Conservation (phyloP, 805 yeast genomes). For the Lachancea fermentati region DNA sequence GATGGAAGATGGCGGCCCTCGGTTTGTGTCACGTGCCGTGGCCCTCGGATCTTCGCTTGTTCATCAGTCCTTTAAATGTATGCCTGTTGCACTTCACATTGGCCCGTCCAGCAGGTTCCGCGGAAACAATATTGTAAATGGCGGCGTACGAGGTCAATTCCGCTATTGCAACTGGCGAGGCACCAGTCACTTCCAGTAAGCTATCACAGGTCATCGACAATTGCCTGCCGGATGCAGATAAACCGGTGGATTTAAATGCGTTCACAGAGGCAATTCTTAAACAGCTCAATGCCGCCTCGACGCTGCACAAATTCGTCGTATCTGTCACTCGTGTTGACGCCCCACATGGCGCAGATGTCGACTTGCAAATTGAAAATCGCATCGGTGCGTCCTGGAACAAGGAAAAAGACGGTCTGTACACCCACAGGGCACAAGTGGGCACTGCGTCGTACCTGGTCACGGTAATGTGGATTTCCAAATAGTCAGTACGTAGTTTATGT, state of each 20-base stretch:
- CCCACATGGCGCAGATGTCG: slow-evolving; percentile 8
- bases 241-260: slow-evolving; percentile 14
- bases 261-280: slow-evolving; percentile 33
- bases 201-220: slow-evolving; percentile 3
- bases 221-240: not conserved
- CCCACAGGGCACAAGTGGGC: slow-evolving; percentile 28
- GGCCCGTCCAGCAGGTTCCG: too few relatives aligned
- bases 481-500: slow-evolving; percentile 2
- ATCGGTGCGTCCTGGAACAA: slow-evolving; percentile 56
- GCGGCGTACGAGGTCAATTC: slow-evolving; percentile 4
- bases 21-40: too few relatives aligned
- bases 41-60: too few relatives aligned
- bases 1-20: too few relatives aligned
- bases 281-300: slow-evolving; percentile 39
- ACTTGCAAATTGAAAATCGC: slow-evolving; percentile 28
- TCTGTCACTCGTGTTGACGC: slow-evolving; percentile 36
- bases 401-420: slow-evolving; percentile 48
- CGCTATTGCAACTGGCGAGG: slow-evolving; percentile 2
- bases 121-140: not conserved
- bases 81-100: too few relatives aligned
- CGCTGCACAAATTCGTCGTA: slow-evolving; percentile 52
- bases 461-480: slow-evolving; percentile 31
- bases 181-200: slow-evolving; percentile 1
- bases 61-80: too few relatives aligned
- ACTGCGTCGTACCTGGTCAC: slow-evolving; percentile 24